phyloP scores from a whole-genome alignment of 768 basidiomycete species.

The Lentinula lateritia region DNA sequence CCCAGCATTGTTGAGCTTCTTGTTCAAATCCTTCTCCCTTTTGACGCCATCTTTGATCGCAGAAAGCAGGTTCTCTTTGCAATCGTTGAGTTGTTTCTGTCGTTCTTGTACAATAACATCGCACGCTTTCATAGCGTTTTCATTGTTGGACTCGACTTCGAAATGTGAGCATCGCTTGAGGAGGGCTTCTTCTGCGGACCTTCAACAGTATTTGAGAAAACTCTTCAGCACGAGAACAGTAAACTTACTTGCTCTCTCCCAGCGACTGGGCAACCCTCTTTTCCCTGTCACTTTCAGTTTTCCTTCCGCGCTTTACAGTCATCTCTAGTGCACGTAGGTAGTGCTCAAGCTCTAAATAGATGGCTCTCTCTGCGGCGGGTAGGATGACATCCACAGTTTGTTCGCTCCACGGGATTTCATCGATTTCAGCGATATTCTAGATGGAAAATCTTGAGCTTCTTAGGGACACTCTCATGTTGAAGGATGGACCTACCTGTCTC shows the following conservation, averaged over 20 bases:
- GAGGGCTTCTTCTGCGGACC: constrained; percentile 87
- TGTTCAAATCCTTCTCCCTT: constrained; percentile 46
- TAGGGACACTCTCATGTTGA: constrained; percentile 6
- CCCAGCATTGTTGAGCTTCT: constrained; percentile 47
- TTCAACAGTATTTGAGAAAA: constrained; percentile 20
- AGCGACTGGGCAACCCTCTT: constrained; percentile 82
- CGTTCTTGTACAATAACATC: constrained; percentile 87
- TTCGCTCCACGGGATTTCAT: constrained; percentile 81
- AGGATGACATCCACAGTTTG: constrained; percentile 62
- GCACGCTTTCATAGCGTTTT: constrained; percentile 87
- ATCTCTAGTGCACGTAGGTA: constrained; percentile 89
- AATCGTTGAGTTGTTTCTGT: constrained; percentile 71
- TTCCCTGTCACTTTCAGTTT: constrained; percentile 81
- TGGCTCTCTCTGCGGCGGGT: constrained; percentile 90
- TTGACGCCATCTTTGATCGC: constrained; percentile 62
- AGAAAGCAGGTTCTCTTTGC: constrained; percentile 64
- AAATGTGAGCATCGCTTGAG: constrained; percentile 96
- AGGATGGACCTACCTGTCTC: constrained; percentile 58
- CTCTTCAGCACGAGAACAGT: background rate
- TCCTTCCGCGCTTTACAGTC: constrained; percentile 59
- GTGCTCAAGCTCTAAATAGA: constrained; percentile 93
- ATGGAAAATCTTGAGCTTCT: background rate
- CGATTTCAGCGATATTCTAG: constrained; percentile 94
- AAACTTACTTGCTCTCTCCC: constrained; percentile 79
- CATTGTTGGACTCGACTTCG: constrained; percentile 69